Percentiles rank a stretch among this genome's conserved stretches.
These are phyloP conservation scores for Aspergillus asperescens DNA, from an alignment of 495 filamentous ascomycete species.

Conservation along the genomic window DNA sequence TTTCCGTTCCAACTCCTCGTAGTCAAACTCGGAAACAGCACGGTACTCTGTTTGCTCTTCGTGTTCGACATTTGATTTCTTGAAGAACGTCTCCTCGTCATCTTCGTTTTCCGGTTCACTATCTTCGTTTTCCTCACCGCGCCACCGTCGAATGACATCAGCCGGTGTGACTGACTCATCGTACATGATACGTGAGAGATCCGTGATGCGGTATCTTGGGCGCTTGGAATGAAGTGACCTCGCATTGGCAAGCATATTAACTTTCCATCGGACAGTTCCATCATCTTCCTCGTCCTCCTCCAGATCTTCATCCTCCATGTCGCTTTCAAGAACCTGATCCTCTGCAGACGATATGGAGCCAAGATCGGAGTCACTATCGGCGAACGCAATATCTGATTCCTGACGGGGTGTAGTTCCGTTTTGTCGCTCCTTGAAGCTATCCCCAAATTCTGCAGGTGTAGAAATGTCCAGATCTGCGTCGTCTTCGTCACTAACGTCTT, in stretches of 20 bases:
- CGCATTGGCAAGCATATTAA: slow-evolving; percentile 74
- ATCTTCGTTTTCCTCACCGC: slow-evolving; percentile 44
- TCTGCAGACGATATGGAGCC: slow-evolving; percentile 78
- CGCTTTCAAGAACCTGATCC: slow-evolving; percentile 58
- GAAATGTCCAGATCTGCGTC: slow-evolving; percentile 41
- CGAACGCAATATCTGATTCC: slow-evolving; percentile 74
- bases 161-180: slow-evolving; percentile 69
- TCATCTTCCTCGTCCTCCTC: slow-evolving; percentile 48
- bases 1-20: slow-evolving; percentile 72
- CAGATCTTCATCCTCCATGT: slow-evolving; percentile 48
- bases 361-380: slow-evolving; percentile 91
- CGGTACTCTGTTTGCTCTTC: slow-evolving; percentile 68
- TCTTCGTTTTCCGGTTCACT: slow-evolving; percentile 48
- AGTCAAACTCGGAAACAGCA: slow-evolving; percentile 70
- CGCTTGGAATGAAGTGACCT: slow-evolving; percentile 62
- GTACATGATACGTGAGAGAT: slow-evolving; percentile 84
- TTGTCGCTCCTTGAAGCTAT: slow-evolving; percentile 41
- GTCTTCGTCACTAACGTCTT: slow-evolving; percentile 32
- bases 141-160: slow-evolving; percentile 75
- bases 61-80: slow-evolving; percentile 60
- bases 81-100: slow-evolving; percentile 80
- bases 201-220: slow-evolving; percentile 64
- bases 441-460: slow-evolving; percentile 39
- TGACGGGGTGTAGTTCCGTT: slow-evolving; percentile 37
- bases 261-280: slow-evolving; percentile 72